Evolutionary conservation across 768 basidiomycete species (phyloP), one percentile per base, ranked within the genome.

Genomic region (Lactarius vividus): DNA sequence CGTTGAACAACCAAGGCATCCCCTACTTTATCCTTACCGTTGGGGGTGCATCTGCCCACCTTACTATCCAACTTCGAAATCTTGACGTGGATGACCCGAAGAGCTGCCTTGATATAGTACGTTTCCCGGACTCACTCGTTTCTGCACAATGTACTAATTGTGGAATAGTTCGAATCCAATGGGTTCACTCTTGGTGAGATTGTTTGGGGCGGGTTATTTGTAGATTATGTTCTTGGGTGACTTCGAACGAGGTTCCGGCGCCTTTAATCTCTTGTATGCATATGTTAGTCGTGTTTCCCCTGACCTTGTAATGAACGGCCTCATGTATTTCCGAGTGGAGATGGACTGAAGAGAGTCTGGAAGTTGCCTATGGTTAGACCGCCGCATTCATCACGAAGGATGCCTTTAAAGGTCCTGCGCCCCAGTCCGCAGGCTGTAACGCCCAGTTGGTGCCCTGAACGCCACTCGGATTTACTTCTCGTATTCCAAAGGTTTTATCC

Each of bases 1-100:
- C 73, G 39, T 62, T 75, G 53, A 77, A 76, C 60, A 37, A 53
- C 13, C 74, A 74, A n/a, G 66, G 71, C 20, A 15, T 59, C 2
- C 54, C 61, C 26, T 70, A 56, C 56, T 70, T 54, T 44, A 15
- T 57, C 1, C 31, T 70, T 20, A 55, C 62, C 6, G 62, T 59
- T 35, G 66, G 46, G 29, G 66, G 66, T 15, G 26, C 57, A 39
- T 52, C 46, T 20, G 28, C 4, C 40, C 54, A 64, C 31, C 39
- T 69, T 18, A 16, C 63, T 13, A 39, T 40, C 59, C 68, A 69
- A 28, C 59, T 62, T 37, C 29, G 13, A 35, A 63, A 29, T 4
- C 56, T 66, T 40, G 57, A 69, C 28, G 40, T 59, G 0, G 62
- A 67, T 18, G 52, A 68, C 54, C 16, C 55, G 31, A 53, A 56